These are phyloP conservation scores for Sarocladiaceae sp. DNA, from an alignment of 2,329 filamentous ascomycete species.

Conservation along the genomic window DNA sequence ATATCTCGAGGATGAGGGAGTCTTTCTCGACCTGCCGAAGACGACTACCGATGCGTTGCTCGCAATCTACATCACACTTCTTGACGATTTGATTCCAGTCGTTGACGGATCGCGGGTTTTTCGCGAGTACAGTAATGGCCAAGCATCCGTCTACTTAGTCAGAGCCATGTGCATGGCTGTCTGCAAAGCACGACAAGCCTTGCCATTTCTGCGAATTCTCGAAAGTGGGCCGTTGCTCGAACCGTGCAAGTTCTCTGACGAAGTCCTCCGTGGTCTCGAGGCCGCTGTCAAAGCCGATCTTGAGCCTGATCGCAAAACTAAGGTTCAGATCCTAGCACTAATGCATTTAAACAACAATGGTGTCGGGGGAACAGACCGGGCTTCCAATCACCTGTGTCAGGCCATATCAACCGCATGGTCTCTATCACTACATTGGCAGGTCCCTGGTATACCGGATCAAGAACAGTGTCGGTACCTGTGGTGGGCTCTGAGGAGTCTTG, in stretches of 20 bases:
- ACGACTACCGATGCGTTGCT: slow-evolving; percentile 15
- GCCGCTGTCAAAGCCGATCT: slow-evolving; percentile 20
- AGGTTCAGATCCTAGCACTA: slow-evolving; percentile 20
- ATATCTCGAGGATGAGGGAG: slow-evolving; percentile 15
- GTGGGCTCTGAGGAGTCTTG: slow-evolving; percentile 17
- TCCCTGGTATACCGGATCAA: slow-evolving; percentile 15
- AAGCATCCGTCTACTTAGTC: slow-evolving; percentile 16
- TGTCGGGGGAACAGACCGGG: slow-evolving; percentile 17
- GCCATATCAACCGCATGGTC: slow-evolving; percentile 22
- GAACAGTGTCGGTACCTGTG: slow-evolving; percentile 15
- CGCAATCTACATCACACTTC: slow-evolving; percentile 13
- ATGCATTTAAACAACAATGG: slow-evolving; percentile 23
- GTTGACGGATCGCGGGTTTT: slow-evolving; percentile 13
- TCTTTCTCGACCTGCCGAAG: slow-evolving; percentile 13
- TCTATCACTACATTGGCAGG: slow-evolving; percentile 16
- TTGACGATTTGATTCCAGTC: slow-evolving; percentile 17
- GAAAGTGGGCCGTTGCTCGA: slow-evolving; percentile 14
- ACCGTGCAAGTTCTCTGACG: slow-evolving; percentile 15
- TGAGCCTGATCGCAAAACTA: slow-evolving; percentile 18
- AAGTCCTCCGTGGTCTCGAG: slow-evolving; percentile 17
- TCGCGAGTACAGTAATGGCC: slow-evolving; percentile 16
- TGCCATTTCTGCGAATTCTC: slow-evolving; percentile 17
- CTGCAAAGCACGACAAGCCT: slow-evolving; percentile 20
- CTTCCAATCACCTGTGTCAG: slow-evolving; percentile 18
- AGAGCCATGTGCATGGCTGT: slow-evolving; percentile 19